Evolutionary conservation across 164 flowering plant genomes (phyloP).

Genomic region (Akebia trifoliata): DNA sequence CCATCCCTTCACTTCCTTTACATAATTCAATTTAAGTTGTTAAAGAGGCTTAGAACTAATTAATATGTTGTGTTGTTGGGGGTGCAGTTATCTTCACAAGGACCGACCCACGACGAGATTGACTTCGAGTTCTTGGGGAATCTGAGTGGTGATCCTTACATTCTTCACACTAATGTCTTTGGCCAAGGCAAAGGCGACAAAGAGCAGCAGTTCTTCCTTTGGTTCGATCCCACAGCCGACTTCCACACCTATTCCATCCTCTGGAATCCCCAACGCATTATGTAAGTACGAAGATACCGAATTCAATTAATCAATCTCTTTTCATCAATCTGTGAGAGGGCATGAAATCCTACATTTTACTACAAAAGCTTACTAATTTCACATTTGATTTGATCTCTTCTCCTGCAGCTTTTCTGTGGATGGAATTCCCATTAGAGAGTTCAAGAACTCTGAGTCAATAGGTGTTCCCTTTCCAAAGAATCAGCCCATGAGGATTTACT

Average conservation of each 20-base stretch:
- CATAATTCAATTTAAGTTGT: neutral
- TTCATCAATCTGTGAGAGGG: neutral
- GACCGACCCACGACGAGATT: neutral
- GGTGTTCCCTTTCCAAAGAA: neutral
- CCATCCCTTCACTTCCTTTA: neutral
- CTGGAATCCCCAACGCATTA: neutral
- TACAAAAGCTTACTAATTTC: too few relatives aligned
- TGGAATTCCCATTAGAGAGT: neutral
- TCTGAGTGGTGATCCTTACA: neutral
- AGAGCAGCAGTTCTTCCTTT: slow-evolving; percentile 18
- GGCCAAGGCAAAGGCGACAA: neutral
- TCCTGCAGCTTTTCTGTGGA: neutral
- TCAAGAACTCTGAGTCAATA: neutral
- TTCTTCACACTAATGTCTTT: neutral
- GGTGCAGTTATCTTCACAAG: neutral
- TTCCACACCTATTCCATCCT: neutral
- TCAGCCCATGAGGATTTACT: slow-evolving; percentile 30
- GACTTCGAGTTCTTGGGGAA: slow-evolving; percentile 6
- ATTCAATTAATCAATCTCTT: neutral
- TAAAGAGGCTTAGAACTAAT: neutral
- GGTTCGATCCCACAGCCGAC: neutral
- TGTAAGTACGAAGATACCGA: neutral
- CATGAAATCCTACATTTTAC: too few relatives aligned
- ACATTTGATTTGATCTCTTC: neutral
- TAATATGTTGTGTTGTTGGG: neutral